Conservation (phyloP, 2,329 filamentous ascomycete species). For the Mycocentrospora acerina region DNA sequence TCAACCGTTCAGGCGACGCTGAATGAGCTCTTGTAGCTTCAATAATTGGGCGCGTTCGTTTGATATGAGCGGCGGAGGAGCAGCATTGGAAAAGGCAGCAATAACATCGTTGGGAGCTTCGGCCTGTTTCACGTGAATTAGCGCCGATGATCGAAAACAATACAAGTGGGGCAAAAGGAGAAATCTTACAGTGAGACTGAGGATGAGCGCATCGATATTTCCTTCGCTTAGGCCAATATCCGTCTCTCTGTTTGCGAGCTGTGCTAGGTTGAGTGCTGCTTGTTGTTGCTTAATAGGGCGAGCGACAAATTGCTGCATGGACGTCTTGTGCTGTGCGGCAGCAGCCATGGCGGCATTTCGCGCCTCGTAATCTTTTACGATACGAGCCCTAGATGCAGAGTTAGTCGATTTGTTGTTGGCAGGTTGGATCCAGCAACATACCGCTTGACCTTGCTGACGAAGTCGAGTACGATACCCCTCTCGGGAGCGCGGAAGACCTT, state of each 20-base stretch:
- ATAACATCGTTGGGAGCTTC: constrained; percentile 42
- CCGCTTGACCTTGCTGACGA: constrained; percentile 64
- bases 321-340: constrained; percentile 23
- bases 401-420: constrained; percentile 15
- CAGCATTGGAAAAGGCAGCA: constrained; percentile 28
- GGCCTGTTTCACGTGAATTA: constrained; percentile 42
- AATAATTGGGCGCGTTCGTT: constrained; percentile 33
- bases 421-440: constrained; percentile 20
- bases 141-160: constrained; percentile 35
- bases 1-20: constrained; percentile 31
- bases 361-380: constrained; percentile 19
- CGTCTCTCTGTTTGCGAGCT: constrained; percentile 55
- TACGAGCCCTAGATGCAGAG: constrained; percentile 20
- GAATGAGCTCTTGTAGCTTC: constrained; percentile 36
- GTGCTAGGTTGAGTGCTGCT: constrained; percentile 64
- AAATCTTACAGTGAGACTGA: constrained; percentile 63
- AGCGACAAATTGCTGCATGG: constrained; percentile 31
- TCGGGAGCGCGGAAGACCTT: constrained; percentile 48
- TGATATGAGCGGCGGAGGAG: constrained; percentile 24
- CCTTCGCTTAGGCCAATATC: constrained; percentile 52
- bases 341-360: constrained; percentile 13
- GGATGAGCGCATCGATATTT: constrained; percentile 54
- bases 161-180: constrained; percentile 22
- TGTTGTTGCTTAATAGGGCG: constrained; percentile 61
- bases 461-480: constrained; percentile 52